Conservation (phyloP, 805 yeast genomes). For the Phaffomyces opuntiae region DNA sequence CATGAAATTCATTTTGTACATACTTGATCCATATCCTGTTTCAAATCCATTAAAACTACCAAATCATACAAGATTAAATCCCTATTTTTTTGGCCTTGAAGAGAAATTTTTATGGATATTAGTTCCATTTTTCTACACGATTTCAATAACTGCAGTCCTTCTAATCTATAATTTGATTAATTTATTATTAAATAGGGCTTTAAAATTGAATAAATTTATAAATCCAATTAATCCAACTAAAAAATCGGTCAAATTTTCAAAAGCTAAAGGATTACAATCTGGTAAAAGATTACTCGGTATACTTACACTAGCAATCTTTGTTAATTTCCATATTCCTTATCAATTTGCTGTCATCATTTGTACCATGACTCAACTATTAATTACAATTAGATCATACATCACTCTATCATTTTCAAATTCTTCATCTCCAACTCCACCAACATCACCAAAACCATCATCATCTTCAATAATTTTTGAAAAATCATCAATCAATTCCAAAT, state of each 20-base stretch:
- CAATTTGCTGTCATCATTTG: constrained; percentile 69
- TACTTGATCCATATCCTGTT: constrained; percentile 48
- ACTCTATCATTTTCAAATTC: no score
- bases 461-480: not conserved
- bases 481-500: not conserved
- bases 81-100: constrained; percentile 63
- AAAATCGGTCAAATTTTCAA: not conserved
- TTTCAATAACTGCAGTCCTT: constrained; percentile 38
- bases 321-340: constrained; percentile 66
- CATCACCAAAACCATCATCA: not conserved
- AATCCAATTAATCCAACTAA: not conserved
- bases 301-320: constrained; percentile 33
- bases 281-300: constrained; percentile 13
- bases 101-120: constrained; percentile 48
- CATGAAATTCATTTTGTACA: constrained; percentile 33
- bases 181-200: not conserved
- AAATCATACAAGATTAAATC: constrained; percentile 36
- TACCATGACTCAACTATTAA: constrained; percentile 49
- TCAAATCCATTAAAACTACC: constrained; percentile 39
- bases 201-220: not conserved
- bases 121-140: constrained; percentile 48
- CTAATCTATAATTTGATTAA: constrained; percentile 23
- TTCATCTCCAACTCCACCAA: not conserved
- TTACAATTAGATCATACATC: constrained; percentile 33
- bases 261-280: not conserved